Conservation (phyloP, 805 yeast species). For the Ogataea salicorniae region DNA sequence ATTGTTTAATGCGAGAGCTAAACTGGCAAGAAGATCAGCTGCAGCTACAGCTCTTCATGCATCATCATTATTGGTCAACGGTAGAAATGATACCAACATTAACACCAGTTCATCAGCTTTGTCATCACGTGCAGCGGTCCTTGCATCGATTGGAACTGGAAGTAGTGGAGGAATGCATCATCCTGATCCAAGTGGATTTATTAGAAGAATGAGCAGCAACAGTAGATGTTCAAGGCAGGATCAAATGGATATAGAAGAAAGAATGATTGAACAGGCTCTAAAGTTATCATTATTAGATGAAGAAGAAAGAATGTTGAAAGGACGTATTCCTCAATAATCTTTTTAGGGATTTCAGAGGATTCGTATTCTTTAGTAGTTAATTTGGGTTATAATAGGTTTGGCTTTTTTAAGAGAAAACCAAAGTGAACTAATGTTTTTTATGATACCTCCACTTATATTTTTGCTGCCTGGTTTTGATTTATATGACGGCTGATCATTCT, state of each 20-base stretch:
- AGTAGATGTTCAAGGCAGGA: slow-evolving; percentile 43
- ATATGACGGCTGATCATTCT: too few species aligned
- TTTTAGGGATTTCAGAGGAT: neutral
- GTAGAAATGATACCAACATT: neutral
- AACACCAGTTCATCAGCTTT: neutral
- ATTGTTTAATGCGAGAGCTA: slow-evolving; percentile 64
- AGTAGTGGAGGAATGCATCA: neutral
- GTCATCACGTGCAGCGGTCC: neutral
- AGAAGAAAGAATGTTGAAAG: slow-evolving; percentile 44
- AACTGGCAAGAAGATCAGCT: slow-evolving; percentile 81
- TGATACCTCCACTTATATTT: too few species aligned
- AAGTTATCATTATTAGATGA: slow-evolving; percentile 68
- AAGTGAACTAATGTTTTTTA: too few species aligned
- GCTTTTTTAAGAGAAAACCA: neutral
- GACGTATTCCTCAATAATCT: slow-evolving; percentile 6
- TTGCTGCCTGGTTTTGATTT: too few species aligned
- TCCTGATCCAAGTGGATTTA: neutral
- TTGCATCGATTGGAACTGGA: neutral
- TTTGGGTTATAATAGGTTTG: neutral
- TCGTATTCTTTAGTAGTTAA: neutral
- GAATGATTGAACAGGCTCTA: slow-evolving; percentile 83
- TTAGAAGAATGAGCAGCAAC: slow-evolving; percentile 26
- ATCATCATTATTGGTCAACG: slow-evolving; percentile 51
- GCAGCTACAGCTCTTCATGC: slow-evolving; percentile 94
- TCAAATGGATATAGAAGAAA: slow-evolving; percentile 51